Percentiles rank a stretch among this genome's conserved stretches.
These are phyloP conservation scores for Irpex rosettiformis DNA, from an alignment of 1,284 basidiomycete genomes.

Conservation along the genomic window DNA sequence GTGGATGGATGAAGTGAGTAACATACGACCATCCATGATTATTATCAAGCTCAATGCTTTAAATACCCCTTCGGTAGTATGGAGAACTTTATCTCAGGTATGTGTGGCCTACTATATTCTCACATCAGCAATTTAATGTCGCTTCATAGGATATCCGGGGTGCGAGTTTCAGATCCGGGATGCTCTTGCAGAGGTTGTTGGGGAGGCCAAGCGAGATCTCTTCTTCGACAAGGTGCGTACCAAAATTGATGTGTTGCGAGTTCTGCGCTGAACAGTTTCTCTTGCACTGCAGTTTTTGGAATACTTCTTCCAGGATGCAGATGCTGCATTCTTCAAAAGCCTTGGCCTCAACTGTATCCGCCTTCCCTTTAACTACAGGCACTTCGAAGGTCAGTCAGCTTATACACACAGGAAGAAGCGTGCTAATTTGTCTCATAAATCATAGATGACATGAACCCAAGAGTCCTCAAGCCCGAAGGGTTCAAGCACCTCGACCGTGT, in stretches of 20 bases:
- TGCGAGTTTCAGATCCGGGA: slow-evolving; percentile 67
- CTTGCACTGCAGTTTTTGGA: slow-evolving; percentile 55
- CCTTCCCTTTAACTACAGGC: slow-evolving; percentile 63
- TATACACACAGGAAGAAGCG: background rate
- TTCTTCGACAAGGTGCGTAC: slow-evolving; percentile 72
- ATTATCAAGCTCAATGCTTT: background rate
- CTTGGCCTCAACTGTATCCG: slow-evolving; percentile 74
- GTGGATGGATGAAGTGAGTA: slow-evolving; percentile 70
- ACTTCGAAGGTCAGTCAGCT: slow-evolving; percentile 46
- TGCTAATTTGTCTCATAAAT: background rate
- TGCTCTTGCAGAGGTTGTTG: slow-evolving; percentile 64
- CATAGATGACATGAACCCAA: slow-evolving; percentile 62
- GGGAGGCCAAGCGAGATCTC: slow-evolving; percentile 64
- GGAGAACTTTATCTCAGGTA: slow-evolving; percentile 62
- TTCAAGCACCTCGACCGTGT: slow-evolving; percentile 67
- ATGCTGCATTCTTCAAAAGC: slow-evolving; percentile 67
- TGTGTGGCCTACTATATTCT: background rate
- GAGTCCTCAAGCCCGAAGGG: slow-evolving; percentile 54
- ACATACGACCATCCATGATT: background rate
- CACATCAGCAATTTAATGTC: background rate
- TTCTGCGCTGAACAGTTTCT: background rate
- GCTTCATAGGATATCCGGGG: slow-evolving; percentile 47
- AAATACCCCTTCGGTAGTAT: slow-evolving; percentile 33
- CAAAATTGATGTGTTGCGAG: background rate
- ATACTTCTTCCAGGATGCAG: slow-evolving; percentile 69